Evolutionary conservation across 1,139 yeast genomes (phyloP).

Genomic region (Candida smagusa): DNA sequence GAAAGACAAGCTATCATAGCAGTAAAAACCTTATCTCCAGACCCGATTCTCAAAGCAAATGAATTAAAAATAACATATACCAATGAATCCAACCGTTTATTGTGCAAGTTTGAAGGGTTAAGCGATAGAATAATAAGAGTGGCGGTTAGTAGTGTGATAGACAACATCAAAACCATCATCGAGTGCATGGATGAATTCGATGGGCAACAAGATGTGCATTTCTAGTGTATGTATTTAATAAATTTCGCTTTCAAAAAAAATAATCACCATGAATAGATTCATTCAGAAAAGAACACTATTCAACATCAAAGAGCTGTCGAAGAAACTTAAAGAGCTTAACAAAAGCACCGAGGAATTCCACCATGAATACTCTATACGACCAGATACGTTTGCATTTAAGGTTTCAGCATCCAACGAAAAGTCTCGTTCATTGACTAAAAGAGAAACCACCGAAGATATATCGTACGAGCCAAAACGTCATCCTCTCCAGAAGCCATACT

Average conservation of each 20-base stretch:
- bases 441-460: conserved; percentile 2
- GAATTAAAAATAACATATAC: conserved; percentile 49
- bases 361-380: conserved; percentile 48
- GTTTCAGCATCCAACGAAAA: conserved; percentile 29
- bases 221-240: conserved; percentile 7
- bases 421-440: conserved; percentile 13
- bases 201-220: conserved; percentile 22
- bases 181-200: conserved; percentile 69
- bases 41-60: conserved; percentile 69
- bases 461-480: conserved; percentile 14
- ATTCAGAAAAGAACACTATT: not conserved
- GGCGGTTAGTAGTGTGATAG: conserved; percentile 66
- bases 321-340: conserved; percentile 16
- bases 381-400: conserved; percentile 48
- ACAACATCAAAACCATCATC: conserved; percentile 58
- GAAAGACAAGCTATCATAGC: conserved; percentile 64
- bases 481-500: conserved; percentile 27
- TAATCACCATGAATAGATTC: not conserved
- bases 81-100: conserved; percentile 25
- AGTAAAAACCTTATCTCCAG: conserved; percentile 58
- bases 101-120: conserved; percentile 49
- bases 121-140: conserved; percentile 67
- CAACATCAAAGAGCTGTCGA: conserved; percentile 18
- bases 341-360: conserved; percentile 26
- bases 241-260: not conserved